Conservation (phyloP, 371 early-diverging fungal species). For the Mortierella sp. region DNA sequence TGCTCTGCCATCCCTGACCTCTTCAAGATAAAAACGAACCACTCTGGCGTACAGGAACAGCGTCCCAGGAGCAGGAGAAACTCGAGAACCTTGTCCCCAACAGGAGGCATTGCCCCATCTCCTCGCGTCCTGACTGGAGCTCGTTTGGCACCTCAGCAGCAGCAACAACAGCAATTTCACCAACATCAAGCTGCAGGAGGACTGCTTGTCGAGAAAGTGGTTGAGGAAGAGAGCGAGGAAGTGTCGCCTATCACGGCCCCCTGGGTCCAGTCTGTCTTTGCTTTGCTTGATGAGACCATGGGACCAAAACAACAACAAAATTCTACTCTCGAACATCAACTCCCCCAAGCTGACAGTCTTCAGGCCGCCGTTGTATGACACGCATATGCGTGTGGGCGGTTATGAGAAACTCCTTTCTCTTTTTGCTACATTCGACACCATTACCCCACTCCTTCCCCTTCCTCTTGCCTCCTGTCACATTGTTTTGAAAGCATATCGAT, state of each 20-base stretch:
- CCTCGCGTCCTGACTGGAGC: conserved; percentile 28
- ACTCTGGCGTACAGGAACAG: not conserved
- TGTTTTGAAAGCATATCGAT: not conserved
- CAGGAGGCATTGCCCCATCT: conserved; percentile 18
- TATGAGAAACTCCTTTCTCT: not conserved
- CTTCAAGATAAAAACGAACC: conserved; percentile 31
- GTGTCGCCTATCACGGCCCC: conserved; percentile 19
- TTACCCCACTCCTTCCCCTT: not conserved
- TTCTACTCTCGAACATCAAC: not conserved
- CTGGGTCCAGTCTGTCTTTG: conserved; percentile 26
- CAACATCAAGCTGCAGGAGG: not conserved
- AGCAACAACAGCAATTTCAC: not conserved
- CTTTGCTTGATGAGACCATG: conserved; percentile 11
- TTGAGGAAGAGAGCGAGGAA: conserved; percentile 14
- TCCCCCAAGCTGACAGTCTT: not conserved
- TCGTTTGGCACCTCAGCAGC: not conserved
- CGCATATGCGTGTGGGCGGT: not conserved
- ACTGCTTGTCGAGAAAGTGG: not conserved
- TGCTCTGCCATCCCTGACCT: conserved; percentile 36
- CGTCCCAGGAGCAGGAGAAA: conserved; percentile 19
- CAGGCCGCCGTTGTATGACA: not conserved
- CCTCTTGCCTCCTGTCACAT: not conserved
- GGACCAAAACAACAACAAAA: not conserved
- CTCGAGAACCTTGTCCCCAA: conserved; percentile 20
- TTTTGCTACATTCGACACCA: not conserved